Conservation (phyloP, 116 monocot genomes). For the Papilionanthe hybrid region DNA sequence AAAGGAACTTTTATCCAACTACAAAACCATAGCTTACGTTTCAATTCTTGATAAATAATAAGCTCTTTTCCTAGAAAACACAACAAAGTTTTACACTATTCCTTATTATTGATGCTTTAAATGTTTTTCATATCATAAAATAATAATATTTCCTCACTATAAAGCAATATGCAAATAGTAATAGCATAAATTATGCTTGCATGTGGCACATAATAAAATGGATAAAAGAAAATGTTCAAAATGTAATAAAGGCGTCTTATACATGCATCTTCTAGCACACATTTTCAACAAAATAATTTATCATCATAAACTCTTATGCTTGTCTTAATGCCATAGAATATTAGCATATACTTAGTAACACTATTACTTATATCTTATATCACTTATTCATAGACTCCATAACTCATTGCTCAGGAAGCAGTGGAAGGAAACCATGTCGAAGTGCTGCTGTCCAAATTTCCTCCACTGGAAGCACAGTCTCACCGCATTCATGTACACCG, state of each 20-base stretch:
- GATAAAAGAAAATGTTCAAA: not conserved
- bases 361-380: not conserved
- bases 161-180: not conserved
- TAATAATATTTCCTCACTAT: not conserved
- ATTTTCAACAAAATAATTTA: not conserved
- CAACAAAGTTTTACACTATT: not conserved
- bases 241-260: not conserved
- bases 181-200: not conserved
- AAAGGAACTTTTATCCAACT: no score
- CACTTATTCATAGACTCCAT: not conserved
- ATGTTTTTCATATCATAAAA: not conserved
- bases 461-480: slow-evolving; percentile 27
- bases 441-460: slow-evolving; percentile 58
- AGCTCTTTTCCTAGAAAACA: not conserved
- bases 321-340: not conserved
- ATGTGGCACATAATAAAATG: no score
- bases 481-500: slow-evolving; percentile 48
- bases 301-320: not conserved
- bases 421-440: slow-evolving; percentile 59
- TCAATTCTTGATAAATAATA: no score
- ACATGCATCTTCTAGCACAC: not conserved
- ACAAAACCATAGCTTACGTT: no score
- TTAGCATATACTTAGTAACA: not conserved
- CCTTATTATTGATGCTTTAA: not conserved
- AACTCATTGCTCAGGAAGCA: not conserved